A percentile compares a stretch with the other conserved stretches of the same genome.
These are phyloP conservation scores for Fusarium subglutinans DNA, from an alignment of 2,329 filamentous ascomycete genomes.

Conservation along the genomic window DNA sequence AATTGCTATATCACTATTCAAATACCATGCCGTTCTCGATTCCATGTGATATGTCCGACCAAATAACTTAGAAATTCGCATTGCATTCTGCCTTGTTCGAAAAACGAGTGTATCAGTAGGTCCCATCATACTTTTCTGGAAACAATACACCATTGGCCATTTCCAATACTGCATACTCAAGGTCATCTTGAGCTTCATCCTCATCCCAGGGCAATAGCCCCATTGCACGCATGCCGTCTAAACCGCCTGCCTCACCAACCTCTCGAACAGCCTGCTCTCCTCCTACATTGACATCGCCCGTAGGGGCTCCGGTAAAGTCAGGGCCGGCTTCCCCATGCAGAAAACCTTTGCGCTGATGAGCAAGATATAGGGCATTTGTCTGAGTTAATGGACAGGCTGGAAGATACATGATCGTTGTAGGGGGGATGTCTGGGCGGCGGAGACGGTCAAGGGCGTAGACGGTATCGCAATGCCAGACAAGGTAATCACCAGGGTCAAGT, in stretches of 20 bases:
- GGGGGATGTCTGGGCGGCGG: conserved; percentile 32
- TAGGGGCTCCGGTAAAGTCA: conserved; percentile 50
- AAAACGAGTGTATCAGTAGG: conserved; percentile 2
- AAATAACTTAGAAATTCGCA: not conserved
- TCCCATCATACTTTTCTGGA: conserved; percentile 49
- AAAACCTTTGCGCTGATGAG: conserved; percentile 54
- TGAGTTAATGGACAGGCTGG: conserved; percentile 55
- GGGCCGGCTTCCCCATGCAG: conserved; percentile 53
- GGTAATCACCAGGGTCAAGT: conserved; percentile 78
- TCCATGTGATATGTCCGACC: not conserved
- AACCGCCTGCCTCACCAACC: conserved; percentile 52
- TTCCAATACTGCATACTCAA: conserved; percentile 48
- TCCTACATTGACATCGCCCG: conserved; percentile 48
- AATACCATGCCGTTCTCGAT: not conserved
- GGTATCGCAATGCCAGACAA: conserved; percentile 77
- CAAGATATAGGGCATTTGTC: conserved; percentile 54
- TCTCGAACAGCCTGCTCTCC: conserved; percentile 50
- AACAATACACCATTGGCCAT: conserved; percentile 55
- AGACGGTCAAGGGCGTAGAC: conserved; percentile 75
- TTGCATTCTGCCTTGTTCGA: not conserved
- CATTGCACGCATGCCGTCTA: conserved; percentile 53
- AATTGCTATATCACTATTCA: not conserved
- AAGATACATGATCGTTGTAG: conserved; percentile 50
- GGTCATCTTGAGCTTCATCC: conserved; percentile 45
- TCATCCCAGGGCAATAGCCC: conserved; percentile 54